Evolutionary conservation across 163 green algal species (phyloP).

Genomic region (Prototheca stagnorum): DNA sequence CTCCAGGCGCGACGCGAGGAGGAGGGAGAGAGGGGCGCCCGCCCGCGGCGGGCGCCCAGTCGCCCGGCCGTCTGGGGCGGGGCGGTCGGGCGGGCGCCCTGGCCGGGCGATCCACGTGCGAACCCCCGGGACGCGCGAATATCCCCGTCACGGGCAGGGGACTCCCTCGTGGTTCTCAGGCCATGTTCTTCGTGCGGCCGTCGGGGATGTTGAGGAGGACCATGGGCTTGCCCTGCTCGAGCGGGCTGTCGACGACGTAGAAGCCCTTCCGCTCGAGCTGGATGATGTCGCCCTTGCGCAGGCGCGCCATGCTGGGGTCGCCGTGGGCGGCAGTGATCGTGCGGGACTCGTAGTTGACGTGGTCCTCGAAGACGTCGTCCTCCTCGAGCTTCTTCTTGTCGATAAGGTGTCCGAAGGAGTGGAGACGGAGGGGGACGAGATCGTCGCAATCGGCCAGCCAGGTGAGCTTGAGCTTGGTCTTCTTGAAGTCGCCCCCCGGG

Average conservation of each 20-base stretch:
- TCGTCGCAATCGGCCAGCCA: slow-evolving; percentile 67
- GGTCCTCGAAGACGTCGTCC: slow-evolving; percentile 69
- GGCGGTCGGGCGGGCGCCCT: not conserved
- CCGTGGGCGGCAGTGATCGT: slow-evolving; percentile 44
- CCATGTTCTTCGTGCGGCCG: slow-evolving; percentile 33
- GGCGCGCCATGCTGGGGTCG: slow-evolving; percentile 79
- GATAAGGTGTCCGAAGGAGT: slow-evolving; percentile 41
- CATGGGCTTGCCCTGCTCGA: slow-evolving; percentile 35
- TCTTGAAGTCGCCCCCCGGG: slow-evolving; percentile 79
- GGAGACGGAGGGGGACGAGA: slow-evolving; percentile 36
- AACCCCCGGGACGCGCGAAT: not conserved
- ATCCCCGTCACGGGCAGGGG: not conserved
- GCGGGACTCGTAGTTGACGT: slow-evolving; percentile 47
- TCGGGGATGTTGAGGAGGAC: slow-evolving; percentile 88
- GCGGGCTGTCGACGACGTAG: slow-evolving; percentile 76
- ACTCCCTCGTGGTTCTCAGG: too few species aligned
- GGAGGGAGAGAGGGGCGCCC: too few species aligned
- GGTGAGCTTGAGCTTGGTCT: slow-evolving; percentile 91
- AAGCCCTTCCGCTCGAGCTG: slow-evolving; percentile 96
- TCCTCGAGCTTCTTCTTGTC: slow-evolving; percentile 69
- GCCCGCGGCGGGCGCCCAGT: too few species aligned
- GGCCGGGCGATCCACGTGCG: not conserved
- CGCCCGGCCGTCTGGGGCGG: too few species aligned
- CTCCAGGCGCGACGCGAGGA: too few species aligned
- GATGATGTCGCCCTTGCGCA: slow-evolving; percentile 83